Evolutionary conservation across 1,284 basidiomycete species (phyloP).

Genomic region (Pseudozyma flocculosa): DNA sequence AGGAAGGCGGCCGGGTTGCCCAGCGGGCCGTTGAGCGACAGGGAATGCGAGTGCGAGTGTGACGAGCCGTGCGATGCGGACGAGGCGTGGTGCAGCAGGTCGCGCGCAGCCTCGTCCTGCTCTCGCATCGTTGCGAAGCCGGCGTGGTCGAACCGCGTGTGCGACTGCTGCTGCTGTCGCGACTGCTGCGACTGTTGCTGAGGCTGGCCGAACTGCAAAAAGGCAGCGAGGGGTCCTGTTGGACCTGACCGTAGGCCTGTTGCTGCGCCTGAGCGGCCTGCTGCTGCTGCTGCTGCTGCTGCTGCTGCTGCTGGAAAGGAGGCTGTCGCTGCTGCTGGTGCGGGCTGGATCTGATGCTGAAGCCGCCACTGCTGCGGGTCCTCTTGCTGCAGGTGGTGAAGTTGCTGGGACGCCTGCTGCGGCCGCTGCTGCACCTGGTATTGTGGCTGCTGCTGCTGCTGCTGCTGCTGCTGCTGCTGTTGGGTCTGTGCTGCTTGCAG

Average conservation of each 20-base stretch:
- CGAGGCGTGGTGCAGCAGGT: too few relatives aligned
- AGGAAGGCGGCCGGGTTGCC: conserved; percentile 18
- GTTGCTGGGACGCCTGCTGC: too few relatives aligned
- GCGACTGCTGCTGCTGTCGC: conserved; percentile 5
- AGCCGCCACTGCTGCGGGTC: not conserved
- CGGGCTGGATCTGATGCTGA: not conserved
- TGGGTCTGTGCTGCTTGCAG: too few relatives aligned
- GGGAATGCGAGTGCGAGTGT: not conserved
- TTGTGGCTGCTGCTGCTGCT: too few relatives aligned
- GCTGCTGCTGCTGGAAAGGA: conserved; percentile 2
- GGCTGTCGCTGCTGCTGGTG: not conserved
- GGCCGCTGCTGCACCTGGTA: too few relatives aligned
- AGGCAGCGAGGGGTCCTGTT: too few relatives aligned
- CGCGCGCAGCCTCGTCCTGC: not conserved
- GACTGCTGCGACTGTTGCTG: conserved; percentile 12
- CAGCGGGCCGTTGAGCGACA: not conserved
- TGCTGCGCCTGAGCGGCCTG: conserved; percentile 9
- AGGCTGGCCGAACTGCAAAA: not conserved
- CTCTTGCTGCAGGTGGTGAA: not conserved
- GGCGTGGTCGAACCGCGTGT: not conserved
- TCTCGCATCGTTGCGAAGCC: not conserved
- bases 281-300: conserved; percentile 16
- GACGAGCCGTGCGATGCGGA: too few relatives aligned
- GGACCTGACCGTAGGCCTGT: conserved; percentile 7
- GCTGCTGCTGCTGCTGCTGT: too few relatives aligned